phyloP scores from a whole-genome alignment of 306 rosid genomes.

The Betula pendula region DNA sequence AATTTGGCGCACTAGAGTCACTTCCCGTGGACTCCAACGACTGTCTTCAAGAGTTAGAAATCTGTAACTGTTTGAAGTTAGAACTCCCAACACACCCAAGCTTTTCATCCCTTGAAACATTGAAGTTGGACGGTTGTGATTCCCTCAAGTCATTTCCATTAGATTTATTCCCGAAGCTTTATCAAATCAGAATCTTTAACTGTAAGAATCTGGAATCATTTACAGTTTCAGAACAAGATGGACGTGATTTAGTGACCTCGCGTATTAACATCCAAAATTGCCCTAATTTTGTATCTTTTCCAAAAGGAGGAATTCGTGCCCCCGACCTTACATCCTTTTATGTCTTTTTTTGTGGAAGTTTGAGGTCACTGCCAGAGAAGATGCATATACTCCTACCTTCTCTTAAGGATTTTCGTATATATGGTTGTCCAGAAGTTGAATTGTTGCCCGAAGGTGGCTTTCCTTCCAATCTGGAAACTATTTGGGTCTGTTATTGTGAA shows the following conservation, averaged over 20 bases:
- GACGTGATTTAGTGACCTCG: neutral
- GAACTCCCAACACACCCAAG: too few relatives aligned
- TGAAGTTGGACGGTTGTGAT: too few relatives aligned
- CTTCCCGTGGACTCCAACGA: too few relatives aligned
- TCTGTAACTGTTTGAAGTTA: too few relatives aligned
- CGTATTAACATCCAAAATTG: accelerated
- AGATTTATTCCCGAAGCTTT: neutral
- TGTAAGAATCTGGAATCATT: neutral
- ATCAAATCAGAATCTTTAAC: accelerated
- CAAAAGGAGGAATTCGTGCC: neutral
- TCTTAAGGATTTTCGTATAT: accelerated
- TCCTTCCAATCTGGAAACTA: neutral
- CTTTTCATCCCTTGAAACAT: too few relatives aligned
- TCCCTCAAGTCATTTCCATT: too few relatives aligned
- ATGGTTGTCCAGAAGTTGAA: neutral
- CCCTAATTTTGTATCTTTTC: neutral
- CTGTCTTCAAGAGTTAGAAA: too few relatives aligned
- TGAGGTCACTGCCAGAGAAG: neutral
- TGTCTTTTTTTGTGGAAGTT: accelerated
- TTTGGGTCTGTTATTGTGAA: neutral
- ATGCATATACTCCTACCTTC: neutral
- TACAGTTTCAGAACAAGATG: neutral
- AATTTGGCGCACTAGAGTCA: too few relatives aligned
- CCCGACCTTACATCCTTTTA: neutral
- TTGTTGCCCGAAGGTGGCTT: neutral